These are phyloP conservation scores for Ogataea nonfermentans DNA, from an alignment of 805 yeast species.

Conservation along the genomic window DNA sequence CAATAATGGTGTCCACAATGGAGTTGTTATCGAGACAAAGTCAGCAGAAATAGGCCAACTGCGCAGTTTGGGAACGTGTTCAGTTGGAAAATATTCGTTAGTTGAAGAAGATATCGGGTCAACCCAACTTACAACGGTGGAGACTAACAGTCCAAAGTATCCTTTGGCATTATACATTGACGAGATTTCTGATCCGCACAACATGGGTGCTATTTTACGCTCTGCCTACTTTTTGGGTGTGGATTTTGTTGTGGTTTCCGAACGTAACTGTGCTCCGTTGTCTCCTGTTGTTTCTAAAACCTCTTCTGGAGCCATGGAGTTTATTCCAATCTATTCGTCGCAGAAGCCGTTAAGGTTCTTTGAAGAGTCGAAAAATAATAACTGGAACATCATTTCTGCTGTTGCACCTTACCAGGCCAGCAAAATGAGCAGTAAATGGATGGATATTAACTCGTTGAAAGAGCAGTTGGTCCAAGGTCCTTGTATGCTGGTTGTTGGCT, in stretches of 20 bases:
- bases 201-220: slow-evolving; percentile 78
- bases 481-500: slow-evolving; percentile 71
- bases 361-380: slow-evolving; percentile 49
- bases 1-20: slow-evolving; percentile 75
- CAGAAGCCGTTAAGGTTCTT: slow-evolving; percentile 63
- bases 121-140: background rate
- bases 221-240: slow-evolving; percentile 81
- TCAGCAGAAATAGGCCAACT: slow-evolving; percentile 41
- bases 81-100: slow-evolving; percentile 18
- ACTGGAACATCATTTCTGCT: slow-evolving; percentile 74
- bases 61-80: slow-evolving; percentile 21
- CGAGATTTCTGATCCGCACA: slow-evolving; percentile 83
- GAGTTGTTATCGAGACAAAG: slow-evolving; percentile 67
- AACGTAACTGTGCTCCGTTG: slow-evolving; percentile 67
- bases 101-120: slow-evolving; percentile 19
- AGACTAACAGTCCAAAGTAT: slow-evolving; percentile 25
- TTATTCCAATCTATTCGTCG: slow-evolving; percentile 57
- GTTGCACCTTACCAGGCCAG: slow-evolving; percentile 36
- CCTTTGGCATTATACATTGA: slow-evolving; percentile 79
- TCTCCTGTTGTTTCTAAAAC: slow-evolving; percentile 79
- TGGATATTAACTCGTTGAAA: slow-evolving; percentile 44
- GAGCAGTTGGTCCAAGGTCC: slow-evolving; percentile 51
- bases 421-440: slow-evolving; percentile 27
- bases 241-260: slow-evolving; percentile 71
- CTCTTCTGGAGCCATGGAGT: slow-evolving; percentile 82